A percentile compares a stretch with the other conserved stretches of the same genome.
Conservation (phyloP, 768 basidiomycete species). For the Leccinum subtestaceum region DNA sequence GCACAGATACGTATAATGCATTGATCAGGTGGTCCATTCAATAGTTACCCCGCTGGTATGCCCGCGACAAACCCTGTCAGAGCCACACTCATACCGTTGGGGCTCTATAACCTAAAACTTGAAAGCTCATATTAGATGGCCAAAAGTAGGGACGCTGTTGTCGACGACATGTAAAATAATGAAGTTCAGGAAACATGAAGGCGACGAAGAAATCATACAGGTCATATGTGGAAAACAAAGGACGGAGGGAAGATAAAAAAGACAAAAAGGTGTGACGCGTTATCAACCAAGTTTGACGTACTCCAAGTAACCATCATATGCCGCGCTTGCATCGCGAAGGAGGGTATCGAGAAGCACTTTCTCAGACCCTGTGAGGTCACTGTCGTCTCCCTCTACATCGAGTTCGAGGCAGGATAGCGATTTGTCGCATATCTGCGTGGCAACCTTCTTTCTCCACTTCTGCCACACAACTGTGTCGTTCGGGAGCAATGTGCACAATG, state of each 20-base stretch:
- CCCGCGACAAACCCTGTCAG: too few relatives aligned
- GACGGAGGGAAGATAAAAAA: neutral
- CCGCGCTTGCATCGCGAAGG: conserved; percentile 17
- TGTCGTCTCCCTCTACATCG: neutral
- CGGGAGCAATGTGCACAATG: conserved; percentile 11
- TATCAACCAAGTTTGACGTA: neutral
- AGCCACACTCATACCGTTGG: too few relatives aligned
- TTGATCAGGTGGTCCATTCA: too few relatives aligned
- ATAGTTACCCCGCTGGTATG: too few relatives aligned
- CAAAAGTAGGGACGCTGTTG: neutral
- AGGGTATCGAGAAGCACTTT: conserved; percentile 11
- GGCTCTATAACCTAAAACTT: neutral
- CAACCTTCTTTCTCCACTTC: conserved; percentile 20
- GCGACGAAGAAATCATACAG: neutral
- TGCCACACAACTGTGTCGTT: conserved; percentile 24
- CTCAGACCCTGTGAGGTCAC: neutral
- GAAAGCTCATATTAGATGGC: neutral
- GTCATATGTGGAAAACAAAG: neutral
- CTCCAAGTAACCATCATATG: conserved; percentile 9
- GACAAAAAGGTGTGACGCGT: neutral
- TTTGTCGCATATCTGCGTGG: conserved; percentile 7
- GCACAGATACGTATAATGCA: too few relatives aligned
- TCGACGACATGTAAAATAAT: neutral
- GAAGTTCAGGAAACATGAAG: neutral
- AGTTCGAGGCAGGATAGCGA: conserved; percentile 4